These are phyloP conservation scores for Pseudocercospora eumusae DNA, from an alignment of 2,329 filamentous ascomycete genomes.

Conservation along the genomic window DNA sequence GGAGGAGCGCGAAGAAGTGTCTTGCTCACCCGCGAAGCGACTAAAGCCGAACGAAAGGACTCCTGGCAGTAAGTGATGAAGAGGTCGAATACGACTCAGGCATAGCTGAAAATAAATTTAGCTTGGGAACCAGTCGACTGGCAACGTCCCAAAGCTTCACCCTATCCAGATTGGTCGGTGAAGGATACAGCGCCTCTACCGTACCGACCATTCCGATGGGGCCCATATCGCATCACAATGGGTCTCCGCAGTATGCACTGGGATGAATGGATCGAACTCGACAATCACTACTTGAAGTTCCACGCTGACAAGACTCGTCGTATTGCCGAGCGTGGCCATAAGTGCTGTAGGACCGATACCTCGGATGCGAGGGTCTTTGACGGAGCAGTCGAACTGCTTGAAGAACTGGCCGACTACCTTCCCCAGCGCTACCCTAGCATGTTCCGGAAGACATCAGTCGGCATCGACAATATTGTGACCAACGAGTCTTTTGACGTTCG, in stretches of 20 bases:
- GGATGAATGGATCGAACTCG: slow-evolving; percentile 81
- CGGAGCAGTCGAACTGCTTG: slow-evolving; percentile 72
- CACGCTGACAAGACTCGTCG: slow-evolving; percentile 71
- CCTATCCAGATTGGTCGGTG: slow-evolving; percentile 70
- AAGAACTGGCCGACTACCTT: slow-evolving; percentile 71
- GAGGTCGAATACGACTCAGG: neutral
- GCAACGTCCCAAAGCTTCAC: slow-evolving; percentile 58
- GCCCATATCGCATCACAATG: slow-evolving; percentile 76
- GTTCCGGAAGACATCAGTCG: slow-evolving; percentile 63
- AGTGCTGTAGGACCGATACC: slow-evolving; percentile 69
- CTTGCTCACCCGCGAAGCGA: slow-evolving; percentile 28
- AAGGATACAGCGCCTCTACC: slow-evolving; percentile 69
- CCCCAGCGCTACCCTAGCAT: slow-evolving; percentile 73
- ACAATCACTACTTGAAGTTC: slow-evolving; percentile 73
- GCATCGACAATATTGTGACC: slow-evolving; percentile 71
- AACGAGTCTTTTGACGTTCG: slow-evolving; percentile 70
- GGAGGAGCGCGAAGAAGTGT: slow-evolving; percentile 46
- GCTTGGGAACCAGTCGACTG: slow-evolving; percentile 63
- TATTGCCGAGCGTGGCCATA: slow-evolving; percentile 65
- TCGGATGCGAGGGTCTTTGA: slow-evolving; percentile 60
- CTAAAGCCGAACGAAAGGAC: slow-evolving; percentile 44
- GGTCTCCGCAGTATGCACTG: slow-evolving; percentile 69
- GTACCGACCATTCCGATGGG: slow-evolving; percentile 76
- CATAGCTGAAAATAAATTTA: slow-evolving; percentile 28
- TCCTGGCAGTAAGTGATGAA: slow-evolving; percentile 48